phyloP scores from a whole-genome alignment of 768 basidiomycete species.

The Rhizopogon rudus region DNA sequence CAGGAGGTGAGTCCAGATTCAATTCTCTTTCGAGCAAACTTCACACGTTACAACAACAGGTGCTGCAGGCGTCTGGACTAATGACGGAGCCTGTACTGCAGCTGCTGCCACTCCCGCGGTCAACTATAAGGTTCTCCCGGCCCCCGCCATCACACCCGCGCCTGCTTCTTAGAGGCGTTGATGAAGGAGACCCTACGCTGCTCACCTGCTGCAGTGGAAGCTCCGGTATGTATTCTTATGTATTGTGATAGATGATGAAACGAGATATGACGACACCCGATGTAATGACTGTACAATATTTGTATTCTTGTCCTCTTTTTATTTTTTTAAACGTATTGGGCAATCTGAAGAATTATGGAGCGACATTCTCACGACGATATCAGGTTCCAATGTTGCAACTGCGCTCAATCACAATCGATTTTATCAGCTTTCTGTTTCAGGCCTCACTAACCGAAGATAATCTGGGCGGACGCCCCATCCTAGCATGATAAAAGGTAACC shows the following conservation, averaged over 20 bases:
- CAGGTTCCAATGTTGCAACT: too few species aligned
- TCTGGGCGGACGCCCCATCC: constrained; percentile 37
- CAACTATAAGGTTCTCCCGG: background rate
- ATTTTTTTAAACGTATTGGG: background rate
- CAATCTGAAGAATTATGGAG: background rate
- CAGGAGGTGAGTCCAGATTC: constrained; percentile 17
- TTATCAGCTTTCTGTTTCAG: background rate
- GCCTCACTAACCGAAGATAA: background rate
- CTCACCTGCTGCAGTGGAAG: background rate
- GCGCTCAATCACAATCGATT: background rate
- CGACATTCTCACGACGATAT: background rate
- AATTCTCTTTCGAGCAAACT: too few species aligned
- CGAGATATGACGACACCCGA: background rate
- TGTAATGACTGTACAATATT: background rate
- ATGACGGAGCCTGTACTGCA: constrained; percentile 46
- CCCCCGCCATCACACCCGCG: background rate
- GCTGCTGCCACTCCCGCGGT: background rate
- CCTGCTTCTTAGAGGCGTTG: constrained; percentile 1
- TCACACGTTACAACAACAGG: constrained; percentile 23
- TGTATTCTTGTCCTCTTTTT: background rate
- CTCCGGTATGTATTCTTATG: background rate
- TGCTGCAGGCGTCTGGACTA: constrained; percentile 48
- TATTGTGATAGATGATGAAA: background rate
- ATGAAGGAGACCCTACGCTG: background rate
- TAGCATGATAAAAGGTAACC: constrained; percentile 44